phyloP scores from a whole-genome alignment of 768 basidiomycete genomes.

The Asterophora lycoperdoides region DNA sequence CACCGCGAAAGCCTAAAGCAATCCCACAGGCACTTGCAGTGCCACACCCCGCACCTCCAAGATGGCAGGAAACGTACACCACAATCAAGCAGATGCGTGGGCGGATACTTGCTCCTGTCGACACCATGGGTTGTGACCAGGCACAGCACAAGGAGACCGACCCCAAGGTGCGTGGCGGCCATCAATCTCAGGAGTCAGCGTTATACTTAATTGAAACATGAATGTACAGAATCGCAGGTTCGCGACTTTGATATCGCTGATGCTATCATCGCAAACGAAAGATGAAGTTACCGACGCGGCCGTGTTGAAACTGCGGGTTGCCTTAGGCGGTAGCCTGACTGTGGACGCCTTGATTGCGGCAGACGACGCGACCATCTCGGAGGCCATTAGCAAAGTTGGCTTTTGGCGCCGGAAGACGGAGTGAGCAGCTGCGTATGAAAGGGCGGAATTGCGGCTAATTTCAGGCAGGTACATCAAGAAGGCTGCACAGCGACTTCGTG shows the following conservation, averaged over 20 bases:
- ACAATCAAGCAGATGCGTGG: conserved; percentile 75
- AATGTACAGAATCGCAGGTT: conserved; percentile 67
- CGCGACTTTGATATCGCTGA: conserved; percentile 83
- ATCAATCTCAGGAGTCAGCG: neutral
- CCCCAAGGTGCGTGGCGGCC: conserved; percentile 48
- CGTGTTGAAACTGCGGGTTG: conserved; percentile 62
- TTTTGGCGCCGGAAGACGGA: conserved; percentile 89
- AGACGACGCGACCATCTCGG: conserved; percentile 56
- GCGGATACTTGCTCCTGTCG: conserved; percentile 76
- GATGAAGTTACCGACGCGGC: conserved; percentile 86
- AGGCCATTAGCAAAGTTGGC: conserved; percentile 84
- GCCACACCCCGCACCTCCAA: conserved; percentile 63
- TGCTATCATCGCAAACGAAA: conserved; percentile 96
- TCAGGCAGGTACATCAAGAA: conserved; percentile 63
- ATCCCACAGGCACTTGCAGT: conserved; percentile 49
- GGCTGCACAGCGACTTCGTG: conserved; percentile 62
- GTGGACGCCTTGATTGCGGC: conserved; percentile 67
- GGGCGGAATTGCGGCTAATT: too few species aligned
- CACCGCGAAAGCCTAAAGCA: conserved; percentile 50
- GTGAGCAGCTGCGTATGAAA: conserved; percentile 35
- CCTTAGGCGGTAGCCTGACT: conserved; percentile 76
- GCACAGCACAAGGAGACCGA: conserved; percentile 61
- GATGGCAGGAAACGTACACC: conserved; percentile 69
- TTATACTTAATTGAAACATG: too few species aligned
- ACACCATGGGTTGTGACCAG: conserved; percentile 85